Evolutionary conservation across 2,329 filamentous ascomycete genomes (phyloP).

Genomic region (Salinomyces thailandicus): DNA sequence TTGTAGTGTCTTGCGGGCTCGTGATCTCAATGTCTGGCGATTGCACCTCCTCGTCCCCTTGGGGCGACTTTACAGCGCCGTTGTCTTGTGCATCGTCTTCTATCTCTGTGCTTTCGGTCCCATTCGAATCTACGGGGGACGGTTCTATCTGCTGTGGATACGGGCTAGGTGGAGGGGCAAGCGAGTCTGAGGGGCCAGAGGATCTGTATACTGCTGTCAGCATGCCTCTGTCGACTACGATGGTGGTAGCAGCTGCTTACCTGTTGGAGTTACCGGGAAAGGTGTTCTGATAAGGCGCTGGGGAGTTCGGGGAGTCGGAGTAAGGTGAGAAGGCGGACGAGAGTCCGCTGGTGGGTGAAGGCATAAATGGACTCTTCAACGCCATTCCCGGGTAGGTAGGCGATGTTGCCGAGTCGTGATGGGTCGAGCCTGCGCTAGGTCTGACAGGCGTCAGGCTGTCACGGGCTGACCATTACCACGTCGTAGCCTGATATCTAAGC

Average conservation of each 20-base stretch:
- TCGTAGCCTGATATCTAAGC: neutral
- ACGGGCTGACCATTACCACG: neutral
- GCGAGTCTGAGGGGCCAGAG: constrained; percentile 37
- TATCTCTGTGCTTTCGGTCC: constrained; percentile 73
- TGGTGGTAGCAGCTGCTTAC: constrained; percentile 13
- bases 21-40: constrained; percentile 25
- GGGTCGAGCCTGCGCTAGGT: constrained; percentile 3
- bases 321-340: constrained; percentile 42
- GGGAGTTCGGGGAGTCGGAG: constrained; percentile 41
- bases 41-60: constrained; percentile 11
- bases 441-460: constrained; percentile 1
- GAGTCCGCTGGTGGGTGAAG: constrained; percentile 29
- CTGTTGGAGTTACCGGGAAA: constrained; percentile 29
- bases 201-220: constrained; percentile 26
- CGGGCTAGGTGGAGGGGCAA: constrained; percentile 38
- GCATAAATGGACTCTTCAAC: constrained; percentile 33
- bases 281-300: constrained; percentile 33
- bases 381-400: constrained; percentile 15
- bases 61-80: constrained; percentile 28
- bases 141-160: constrained; percentile 61
- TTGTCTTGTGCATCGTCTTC: constrained; percentile 65
- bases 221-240: neutral
- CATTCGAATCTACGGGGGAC: constrained; percentile 75
- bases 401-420: neutral
- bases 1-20: constrained; percentile 19